Evolutionary conservation across 495 filamentous ascomycete species (phyloP).

Genomic region (Cudoniella acicularis): DNA sequence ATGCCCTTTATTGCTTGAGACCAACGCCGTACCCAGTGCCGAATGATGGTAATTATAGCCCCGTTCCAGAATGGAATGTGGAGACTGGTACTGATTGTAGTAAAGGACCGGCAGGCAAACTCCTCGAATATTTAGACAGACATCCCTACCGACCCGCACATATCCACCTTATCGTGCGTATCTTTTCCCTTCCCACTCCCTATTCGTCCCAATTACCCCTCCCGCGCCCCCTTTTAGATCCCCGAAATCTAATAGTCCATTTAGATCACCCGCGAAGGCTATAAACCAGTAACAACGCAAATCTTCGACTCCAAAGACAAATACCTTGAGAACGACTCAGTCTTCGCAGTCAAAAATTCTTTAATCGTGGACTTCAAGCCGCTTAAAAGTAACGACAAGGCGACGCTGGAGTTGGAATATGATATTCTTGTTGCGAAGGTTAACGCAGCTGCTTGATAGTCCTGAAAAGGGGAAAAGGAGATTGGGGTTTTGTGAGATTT

Average conservation of each 20-base stretch:
- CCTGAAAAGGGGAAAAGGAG: no score
- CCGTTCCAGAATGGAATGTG: slow-evolving; percentile 30
- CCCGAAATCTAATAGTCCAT: slow-evolving; percentile 12
- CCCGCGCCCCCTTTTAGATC: no score
- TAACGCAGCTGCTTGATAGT: no score
- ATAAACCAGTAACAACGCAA: slow-evolving; percentile 58
- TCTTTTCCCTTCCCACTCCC: background rate
- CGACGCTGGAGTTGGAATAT: slow-evolving; percentile 66
- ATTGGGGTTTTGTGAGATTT: no score
- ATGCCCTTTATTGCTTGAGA: slow-evolving; percentile 77
- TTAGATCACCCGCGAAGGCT: slow-evolving; percentile 36
- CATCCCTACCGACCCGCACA: slow-evolving; percentile 83
- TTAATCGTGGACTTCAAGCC: slow-evolving; percentile 62
- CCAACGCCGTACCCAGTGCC: slow-evolving; percentile 78
- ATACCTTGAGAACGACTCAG: slow-evolving; percentile 59
- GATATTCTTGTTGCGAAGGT: background rate
- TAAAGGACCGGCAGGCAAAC: slow-evolving; percentile 59
- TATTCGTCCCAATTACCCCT: no score
- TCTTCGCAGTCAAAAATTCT: slow-evolving; percentile 65
- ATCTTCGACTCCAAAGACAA: slow-evolving; percentile 61
- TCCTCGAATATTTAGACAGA: slow-evolving; percentile 69
- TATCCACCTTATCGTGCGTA: slow-evolving; percentile 72
- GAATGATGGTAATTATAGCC: slow-evolving; percentile 57
- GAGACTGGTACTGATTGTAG: background rate
- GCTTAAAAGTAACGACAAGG: slow-evolving; percentile 53